Percentiles rank a stretch among this genome's conserved stretches.
Evolutionary conservation across 805 yeast genomes (phyloP).

Genomic region (Teunomyces cretensis): DNA sequence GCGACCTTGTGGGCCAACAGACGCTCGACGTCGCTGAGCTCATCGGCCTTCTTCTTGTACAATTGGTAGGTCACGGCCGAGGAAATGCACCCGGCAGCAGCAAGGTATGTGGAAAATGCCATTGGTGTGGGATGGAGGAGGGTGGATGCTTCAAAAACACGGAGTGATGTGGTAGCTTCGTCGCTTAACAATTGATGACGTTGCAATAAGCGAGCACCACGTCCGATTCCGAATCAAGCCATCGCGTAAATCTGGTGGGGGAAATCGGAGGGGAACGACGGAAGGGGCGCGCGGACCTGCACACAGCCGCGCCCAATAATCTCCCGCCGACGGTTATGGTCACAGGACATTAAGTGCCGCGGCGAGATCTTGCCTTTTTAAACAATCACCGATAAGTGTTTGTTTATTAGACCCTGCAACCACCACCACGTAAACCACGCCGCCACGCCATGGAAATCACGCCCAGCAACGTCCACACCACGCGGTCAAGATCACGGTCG

Average conservation of each 20-base stretch:
- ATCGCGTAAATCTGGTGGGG: no score
- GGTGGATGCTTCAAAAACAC: no score
- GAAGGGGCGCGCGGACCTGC: background rate
- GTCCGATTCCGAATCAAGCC: background rate
- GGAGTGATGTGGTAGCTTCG: no score
- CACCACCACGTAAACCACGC: no score
- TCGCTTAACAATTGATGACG: background rate
- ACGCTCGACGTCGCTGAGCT: conserved; percentile 10
- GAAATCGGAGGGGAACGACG: no score
- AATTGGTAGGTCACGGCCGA: conserved; percentile 19
- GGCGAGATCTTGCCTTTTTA: background rate
- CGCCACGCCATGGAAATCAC: conserved; percentile 13
- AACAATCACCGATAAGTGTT: background rate
- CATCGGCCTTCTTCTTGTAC: conserved; percentile 17
- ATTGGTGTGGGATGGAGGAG: conserved; percentile 3
- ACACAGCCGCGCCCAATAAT: background rate
- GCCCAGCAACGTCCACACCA: conserved; percentile 5
- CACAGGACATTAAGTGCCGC: conserved; percentile 3
- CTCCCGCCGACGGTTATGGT: background rate
- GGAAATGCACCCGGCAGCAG: conserved; percentile 20
- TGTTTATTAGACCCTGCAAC: no score
- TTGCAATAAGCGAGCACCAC: background rate
- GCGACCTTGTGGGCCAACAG: conserved; percentile 12
- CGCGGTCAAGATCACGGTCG: conserved; percentile 40
- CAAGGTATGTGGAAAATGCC: conserved; percentile 15